Percentiles rank a stretch among this genome's conserved stretches.
These are phyloP conservation scores for Candida lessepsii DNA, from an alignment of 805 yeast species.

Conservation along the genomic window DNA sequence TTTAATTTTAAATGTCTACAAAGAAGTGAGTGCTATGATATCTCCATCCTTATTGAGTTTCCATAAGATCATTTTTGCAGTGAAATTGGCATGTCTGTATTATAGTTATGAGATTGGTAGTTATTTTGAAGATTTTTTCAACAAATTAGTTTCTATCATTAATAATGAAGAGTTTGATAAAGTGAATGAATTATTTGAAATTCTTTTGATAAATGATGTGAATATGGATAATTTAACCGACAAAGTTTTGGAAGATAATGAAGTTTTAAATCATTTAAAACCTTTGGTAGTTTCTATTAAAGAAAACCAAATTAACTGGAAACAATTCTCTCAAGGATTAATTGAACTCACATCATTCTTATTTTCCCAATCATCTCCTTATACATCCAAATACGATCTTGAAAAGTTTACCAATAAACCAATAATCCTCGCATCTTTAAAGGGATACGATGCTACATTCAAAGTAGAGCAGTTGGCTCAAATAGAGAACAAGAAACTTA, in stretches of 20 bases:
- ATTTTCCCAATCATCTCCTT: slow-evolving; percentile 21
- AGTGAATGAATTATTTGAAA: neutral
- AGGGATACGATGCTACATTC: slow-evolving; percentile 66
- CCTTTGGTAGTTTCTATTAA: neutral
- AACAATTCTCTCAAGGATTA: slow-evolving; percentile 19
- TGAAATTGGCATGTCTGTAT: slow-evolving; percentile 32
- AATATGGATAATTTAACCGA: neutral
- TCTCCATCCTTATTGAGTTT: slow-evolving; percentile 45
- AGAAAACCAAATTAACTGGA: neutral
- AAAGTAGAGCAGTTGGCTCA: slow-evolving; percentile 48
- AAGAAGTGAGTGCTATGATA: slow-evolving; percentile 43
- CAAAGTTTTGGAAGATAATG: slow-evolving; percentile 1
- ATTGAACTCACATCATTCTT: slow-evolving; percentile 21
- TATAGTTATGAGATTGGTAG: slow-evolving; percentile 25
- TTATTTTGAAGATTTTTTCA: slow-evolving; percentile 18
- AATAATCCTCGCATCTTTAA: slow-evolving; percentile 55
- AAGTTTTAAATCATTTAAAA: neutral
- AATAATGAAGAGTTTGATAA: neutral
- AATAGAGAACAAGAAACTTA: slow-evolving; percentile 23
- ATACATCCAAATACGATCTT: slow-evolving; percentile 32
- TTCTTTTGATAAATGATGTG: slow-evolving; percentile 7
- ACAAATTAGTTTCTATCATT: slow-evolving; percentile 4
- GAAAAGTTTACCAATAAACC: slow-evolving; percentile 34
- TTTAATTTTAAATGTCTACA: slow-evolving; percentile 41
- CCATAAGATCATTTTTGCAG: slow-evolving; percentile 47